These are phyloP conservation scores for Cercospora brassicicola DNA, from an alignment of 2,329 filamentous ascomycete species.

Conservation along the genomic window DNA sequence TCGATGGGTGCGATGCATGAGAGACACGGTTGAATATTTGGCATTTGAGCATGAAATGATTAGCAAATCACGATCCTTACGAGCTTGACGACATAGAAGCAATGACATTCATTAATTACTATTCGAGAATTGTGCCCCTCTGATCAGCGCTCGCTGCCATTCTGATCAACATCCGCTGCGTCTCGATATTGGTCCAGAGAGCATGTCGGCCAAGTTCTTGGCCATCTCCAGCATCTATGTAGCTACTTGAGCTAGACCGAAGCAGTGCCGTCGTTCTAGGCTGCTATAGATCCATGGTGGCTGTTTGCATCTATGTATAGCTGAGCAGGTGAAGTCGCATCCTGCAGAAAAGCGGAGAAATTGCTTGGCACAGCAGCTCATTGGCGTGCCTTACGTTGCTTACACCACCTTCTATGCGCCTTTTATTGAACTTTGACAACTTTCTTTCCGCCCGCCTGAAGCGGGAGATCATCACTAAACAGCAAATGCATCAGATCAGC, in stretches of 20 bases:
- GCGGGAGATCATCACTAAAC: neutral
- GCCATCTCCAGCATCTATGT: neutral
- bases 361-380: neutral
- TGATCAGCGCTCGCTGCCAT: neutral
- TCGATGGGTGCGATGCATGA: neutral
- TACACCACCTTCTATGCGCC: slow-evolving; percentile 2
- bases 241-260: neutral
- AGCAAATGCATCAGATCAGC: neutral
- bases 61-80: slow-evolving; percentile 6
- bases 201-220: neutral
- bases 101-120: slow-evolving; percentile 8
- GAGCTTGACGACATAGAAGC: slow-evolving; percentile 5
- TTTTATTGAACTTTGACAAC: neutral
- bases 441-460: neutral
- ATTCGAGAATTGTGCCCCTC: neutral
- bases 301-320: neutral
- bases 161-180: neutral
- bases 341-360: neutral
- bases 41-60: neutral
- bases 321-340: neutral
- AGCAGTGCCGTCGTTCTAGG: neutral
- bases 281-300: neutral
- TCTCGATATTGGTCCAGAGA: neutral
- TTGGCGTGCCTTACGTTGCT: neutral
- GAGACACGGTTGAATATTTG: neutral